phyloP scores from a whole-genome alignment of 2,329 filamentous ascomycete species.

The Seiridium cupressi region DNA sequence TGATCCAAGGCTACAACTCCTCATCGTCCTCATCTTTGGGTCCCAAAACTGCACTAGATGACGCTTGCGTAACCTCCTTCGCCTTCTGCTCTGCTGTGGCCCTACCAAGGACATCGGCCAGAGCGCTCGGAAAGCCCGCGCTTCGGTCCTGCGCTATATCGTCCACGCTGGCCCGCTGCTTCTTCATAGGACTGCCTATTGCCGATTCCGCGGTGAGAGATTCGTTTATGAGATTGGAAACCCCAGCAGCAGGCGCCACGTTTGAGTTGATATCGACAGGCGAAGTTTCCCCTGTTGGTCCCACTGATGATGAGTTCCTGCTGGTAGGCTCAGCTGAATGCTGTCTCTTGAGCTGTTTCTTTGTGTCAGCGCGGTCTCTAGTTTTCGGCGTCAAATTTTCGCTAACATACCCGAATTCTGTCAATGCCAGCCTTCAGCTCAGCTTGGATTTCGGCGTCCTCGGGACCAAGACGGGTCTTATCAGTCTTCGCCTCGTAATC shows the following conservation, averaged over 20 bases:
- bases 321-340: conserved; percentile 71
- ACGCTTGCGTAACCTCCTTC: conserved; percentile 10
- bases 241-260: conserved; percentile 28
- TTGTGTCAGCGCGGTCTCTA: conserved; percentile 18
- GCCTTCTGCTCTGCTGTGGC: conserved; percentile 23
- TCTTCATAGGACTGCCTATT: conserved; percentile 73
- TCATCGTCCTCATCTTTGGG: conserved; percentile 25
- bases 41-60: conserved; percentile 6
- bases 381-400: not conserved
- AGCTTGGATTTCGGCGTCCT: conserved; percentile 70
- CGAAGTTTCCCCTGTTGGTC: conserved; percentile 36
- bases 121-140: conserved; percentile 32
- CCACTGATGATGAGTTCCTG: conserved; percentile 45
- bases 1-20: conserved; percentile 20
- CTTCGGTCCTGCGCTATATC: conserved; percentile 41
- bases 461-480: conserved; percentile 60
- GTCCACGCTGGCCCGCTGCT: conserved; percentile 63
- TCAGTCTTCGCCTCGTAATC: conserved; percentile 57
- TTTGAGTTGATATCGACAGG: conserved; percentile 36
- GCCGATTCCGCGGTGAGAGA: conserved; percentile 43
- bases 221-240: conserved; percentile 39
- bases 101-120: conserved; percentile 39
- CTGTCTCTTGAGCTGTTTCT: conserved; percentile 70
- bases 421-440: conserved; percentile 79
- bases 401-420: conserved; percentile 68